Evolutionary conservation across 805 yeast genomes (phyloP).

Genomic region (Ogataea parapolymorpha): DNA sequence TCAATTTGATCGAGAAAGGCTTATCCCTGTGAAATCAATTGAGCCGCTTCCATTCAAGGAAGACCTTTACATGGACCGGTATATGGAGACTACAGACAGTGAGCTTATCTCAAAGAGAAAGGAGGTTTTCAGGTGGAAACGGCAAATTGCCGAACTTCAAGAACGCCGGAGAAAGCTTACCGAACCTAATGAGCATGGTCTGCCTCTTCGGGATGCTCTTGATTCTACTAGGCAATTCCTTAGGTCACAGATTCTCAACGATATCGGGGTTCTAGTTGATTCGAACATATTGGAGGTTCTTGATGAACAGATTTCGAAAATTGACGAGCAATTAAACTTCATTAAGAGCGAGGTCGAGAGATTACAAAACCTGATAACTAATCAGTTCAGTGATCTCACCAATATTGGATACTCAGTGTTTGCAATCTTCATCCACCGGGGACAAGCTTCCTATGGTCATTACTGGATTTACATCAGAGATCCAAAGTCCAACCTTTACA

Average conservation of each 20-base stretch:
- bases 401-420: constrained; percentile 76
- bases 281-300: constrained; percentile 48
- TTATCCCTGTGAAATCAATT: constrained; percentile 75
- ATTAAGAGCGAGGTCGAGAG: constrained; percentile 38
- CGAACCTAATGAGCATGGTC: constrained; percentile 46
- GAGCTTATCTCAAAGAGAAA: constrained; percentile 50
- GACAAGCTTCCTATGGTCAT: constrained; percentile 95
- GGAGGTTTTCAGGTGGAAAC: constrained; percentile 63
- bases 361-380: constrained; percentile 48
- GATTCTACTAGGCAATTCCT: constrained; percentile 57
- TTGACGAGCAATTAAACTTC: constrained; percentile 43
- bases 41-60: constrained; percentile 82
- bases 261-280: constrained; percentile 37
- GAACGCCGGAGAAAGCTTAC: constrained; percentile 41
- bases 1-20: constrained; percentile 71
- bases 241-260: constrained; percentile 37
- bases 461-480: constrained; percentile 95
- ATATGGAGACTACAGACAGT: constrained; percentile 64
- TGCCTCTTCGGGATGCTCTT: constrained; percentile 50
- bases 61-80: constrained; percentile 80
- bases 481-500: constrained; percentile 58
- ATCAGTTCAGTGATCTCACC: constrained; percentile 60
- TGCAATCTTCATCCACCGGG: constrained; percentile 92
- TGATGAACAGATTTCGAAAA: constrained; percentile 41
- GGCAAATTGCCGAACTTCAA: constrained; percentile 43